Evolutionary conservation across 306 rosid species (phyloP).

Genomic region (Malus asiatica): DNA sequence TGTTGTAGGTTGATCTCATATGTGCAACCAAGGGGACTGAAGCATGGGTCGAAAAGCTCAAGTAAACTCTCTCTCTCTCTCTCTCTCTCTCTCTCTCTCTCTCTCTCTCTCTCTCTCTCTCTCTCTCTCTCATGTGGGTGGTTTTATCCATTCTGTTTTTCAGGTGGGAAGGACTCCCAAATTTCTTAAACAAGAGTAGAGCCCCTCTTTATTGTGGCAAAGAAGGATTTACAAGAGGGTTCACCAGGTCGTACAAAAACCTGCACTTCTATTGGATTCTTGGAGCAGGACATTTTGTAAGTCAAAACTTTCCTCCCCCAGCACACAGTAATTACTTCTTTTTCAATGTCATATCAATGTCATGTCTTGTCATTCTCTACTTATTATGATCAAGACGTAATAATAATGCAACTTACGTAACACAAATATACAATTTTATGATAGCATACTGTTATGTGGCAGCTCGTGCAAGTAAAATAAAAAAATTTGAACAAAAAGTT

Average conservation of each 20-base stretch:
- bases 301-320: slow-evolving; percentile 22
- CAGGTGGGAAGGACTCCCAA: slow-evolving; percentile 76
- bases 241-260: slow-evolving; percentile 55
- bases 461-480: too few species aligned
- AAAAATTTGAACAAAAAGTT: too few species aligned
- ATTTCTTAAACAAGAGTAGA: slow-evolving; percentile 46
- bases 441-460: accelerated
- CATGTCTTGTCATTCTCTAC: not conserved
- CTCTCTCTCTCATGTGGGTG: not conserved
- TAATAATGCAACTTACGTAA: too few species aligned
- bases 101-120: not conserved
- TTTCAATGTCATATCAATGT: not conserved
- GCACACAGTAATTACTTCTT: too few species aligned
- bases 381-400: not conserved
- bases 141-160: not conserved
- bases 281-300: slow-evolving; percentile 94
- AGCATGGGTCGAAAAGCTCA: slow-evolving; percentile 80
- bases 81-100: not conserved
- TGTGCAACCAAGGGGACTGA: slow-evolving; percentile 86
- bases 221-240: slow-evolving; percentile 44
- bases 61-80: slow-evolving; percentile 27
- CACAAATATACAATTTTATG: accelerated
- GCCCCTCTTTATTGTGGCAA: slow-evolving; percentile 53
- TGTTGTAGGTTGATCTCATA: slow-evolving; percentile 65
- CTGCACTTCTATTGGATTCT: slow-evolving; percentile 91